A percentile compares a stretch with the other conserved stretches of the same genome.
phyloP scores from a whole-genome alignment of 305 asterid genomes.

The Ajuga reptans region DNA sequence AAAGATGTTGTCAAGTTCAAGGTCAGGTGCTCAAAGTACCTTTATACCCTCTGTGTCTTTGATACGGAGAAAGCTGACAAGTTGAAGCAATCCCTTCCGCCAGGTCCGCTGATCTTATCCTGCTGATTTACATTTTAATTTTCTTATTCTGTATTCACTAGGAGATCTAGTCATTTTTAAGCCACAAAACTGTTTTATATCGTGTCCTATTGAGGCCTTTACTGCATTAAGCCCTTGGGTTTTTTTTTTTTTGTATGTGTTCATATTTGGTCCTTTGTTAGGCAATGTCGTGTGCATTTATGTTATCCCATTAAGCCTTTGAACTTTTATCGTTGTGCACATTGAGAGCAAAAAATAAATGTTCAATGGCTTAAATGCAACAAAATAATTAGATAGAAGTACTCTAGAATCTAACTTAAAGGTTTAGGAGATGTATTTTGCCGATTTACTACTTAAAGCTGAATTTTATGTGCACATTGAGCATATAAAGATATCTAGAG shows the following conservation, averaged over 20 bases:
- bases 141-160: not conserved
- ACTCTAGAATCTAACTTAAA: too few relatives aligned
- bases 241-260: too few relatives aligned
- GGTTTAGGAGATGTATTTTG: too few relatives aligned
- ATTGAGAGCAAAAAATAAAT: too few relatives aligned
- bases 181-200: not conserved
- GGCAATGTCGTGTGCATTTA: not conserved
- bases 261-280: too few relatives aligned
- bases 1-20: constrained; percentile 48
- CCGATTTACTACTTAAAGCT: too few relatives aligned
- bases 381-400: too few relatives aligned
- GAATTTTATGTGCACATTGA: not conserved
- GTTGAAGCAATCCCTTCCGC: constrained; percentile 49
- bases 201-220: not conserved
- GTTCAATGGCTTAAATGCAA: too few relatives aligned
- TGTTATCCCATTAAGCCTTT: too few relatives aligned
- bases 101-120: constrained; percentile 23
- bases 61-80: constrained; percentile 45
- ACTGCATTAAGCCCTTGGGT: too few relatives aligned
- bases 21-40: constrained; percentile 52
- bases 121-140: not conserved
- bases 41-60: constrained; percentile 43
- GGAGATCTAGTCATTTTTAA: not conserved
- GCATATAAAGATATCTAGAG: not conserved
- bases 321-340: too few relatives aligned